Conservation (phyloP, 352 stramenopile species). For the Plasmopara halstedii region DNA sequence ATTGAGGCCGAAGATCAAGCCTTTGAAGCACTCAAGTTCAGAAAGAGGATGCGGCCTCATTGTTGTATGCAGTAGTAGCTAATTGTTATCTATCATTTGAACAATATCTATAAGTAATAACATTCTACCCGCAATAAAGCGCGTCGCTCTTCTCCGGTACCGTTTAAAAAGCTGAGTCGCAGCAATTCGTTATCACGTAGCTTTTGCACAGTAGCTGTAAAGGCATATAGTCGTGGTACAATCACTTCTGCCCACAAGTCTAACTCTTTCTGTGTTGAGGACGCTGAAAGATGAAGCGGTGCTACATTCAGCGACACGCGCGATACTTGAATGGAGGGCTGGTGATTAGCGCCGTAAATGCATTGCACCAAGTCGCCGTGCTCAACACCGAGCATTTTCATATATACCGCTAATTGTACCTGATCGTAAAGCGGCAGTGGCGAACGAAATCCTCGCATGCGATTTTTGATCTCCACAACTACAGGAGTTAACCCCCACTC, state of each 20-base stretch:
- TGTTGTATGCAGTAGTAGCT: constrained; percentile 32
- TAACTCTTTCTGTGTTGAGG: constrained; percentile 2
- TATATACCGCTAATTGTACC: constrained; percentile 75
- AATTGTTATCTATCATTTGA: neutral
- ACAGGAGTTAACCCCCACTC: constrained; percentile 55
- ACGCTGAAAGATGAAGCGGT: constrained; percentile 27
- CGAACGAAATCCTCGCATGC: constrained; percentile 46
- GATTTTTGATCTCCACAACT: constrained; percentile 76
- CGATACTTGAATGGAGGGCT: constrained; percentile 42
- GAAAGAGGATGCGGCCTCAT: constrained; percentile 8
- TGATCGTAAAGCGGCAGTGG: constrained; percentile 63
- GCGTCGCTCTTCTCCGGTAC: constrained; percentile 30
- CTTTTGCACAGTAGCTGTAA: constrained; percentile 36
- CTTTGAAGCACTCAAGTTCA: constrained; percentile 33
- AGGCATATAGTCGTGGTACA: constrained; percentile 53
- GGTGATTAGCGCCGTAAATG: constrained; percentile 30
- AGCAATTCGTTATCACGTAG: constrained; percentile 43
- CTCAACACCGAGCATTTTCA: constrained; percentile 65
- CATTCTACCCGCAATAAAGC: constrained; percentile 43
- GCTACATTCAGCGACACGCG: constrained; percentile 36
- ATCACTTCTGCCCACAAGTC: constrained; percentile 56
- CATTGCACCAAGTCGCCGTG: constrained; percentile 70
- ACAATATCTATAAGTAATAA: constrained; percentile 34
- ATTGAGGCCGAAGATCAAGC: constrained; percentile 76
- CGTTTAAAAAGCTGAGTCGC: constrained; percentile 59